Evolutionary conservation across 1,284 basidiomycete genomes (phyloP).

Genomic region (Malassezia nana): DNA sequence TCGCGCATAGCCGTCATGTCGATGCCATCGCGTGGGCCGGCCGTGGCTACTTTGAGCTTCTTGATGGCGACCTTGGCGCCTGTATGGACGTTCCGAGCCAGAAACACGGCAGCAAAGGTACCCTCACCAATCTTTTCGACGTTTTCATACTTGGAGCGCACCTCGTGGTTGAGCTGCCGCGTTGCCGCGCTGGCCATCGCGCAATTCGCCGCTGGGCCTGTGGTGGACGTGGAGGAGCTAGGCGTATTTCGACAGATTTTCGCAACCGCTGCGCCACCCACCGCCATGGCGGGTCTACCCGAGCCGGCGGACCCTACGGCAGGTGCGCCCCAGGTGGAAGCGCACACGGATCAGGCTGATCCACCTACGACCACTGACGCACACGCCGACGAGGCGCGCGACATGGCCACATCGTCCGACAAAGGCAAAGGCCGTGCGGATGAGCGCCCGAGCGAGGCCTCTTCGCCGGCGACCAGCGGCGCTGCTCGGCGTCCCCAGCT

Average conservation of each 20-base stretch:
- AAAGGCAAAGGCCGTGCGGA: background rate
- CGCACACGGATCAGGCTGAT: background rate
- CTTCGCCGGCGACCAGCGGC: background rate
- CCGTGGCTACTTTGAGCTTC: constrained; percentile 61
- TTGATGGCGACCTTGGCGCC: constrained; percentile 83
- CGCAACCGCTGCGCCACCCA: background rate
- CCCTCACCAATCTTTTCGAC: constrained; percentile 63
- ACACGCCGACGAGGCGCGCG: background rate
- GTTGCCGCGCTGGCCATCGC: constrained; percentile 31
- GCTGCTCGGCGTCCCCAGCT: background rate
- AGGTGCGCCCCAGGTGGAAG: background rate
- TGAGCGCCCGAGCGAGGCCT: background rate
- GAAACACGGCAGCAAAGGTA: constrained; percentile 84
- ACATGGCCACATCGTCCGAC: background rate
- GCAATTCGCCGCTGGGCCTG: background rate
- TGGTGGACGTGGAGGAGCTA: background rate
- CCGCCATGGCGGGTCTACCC: background rate
- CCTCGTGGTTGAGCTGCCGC: constrained; percentile 22
- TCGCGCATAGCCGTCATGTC: constrained; percentile 98
- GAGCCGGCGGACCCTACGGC: background rate
- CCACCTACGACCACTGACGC: background rate
- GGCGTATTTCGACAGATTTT: background rate
- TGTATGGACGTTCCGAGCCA: constrained; percentile 56
- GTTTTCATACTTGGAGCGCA: constrained; percentile 30
- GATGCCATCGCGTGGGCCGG: constrained; percentile 79